Percentiles rank a stretch among this genome's conserved stretches.
Conservation (phyloP, 2,329 filamentous ascomycete genomes). For the Trichoderma arundinaceum region DNA sequence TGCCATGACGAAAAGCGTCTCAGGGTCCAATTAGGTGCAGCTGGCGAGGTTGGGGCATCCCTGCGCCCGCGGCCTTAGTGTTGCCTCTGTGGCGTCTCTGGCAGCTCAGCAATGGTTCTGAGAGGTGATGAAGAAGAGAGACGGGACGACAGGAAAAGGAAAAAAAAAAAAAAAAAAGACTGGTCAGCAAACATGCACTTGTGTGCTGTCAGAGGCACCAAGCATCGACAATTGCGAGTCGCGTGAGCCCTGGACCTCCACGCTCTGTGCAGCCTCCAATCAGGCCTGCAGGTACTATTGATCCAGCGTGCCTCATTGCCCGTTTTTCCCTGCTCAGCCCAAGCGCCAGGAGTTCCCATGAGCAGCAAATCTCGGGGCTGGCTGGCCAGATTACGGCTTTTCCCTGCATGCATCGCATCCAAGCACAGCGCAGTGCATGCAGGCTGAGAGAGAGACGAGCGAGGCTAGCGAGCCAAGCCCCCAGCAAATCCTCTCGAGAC, state of each 20-base stretch:
- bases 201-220: background rate
- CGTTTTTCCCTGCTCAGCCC: background rate
- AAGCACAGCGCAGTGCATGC: too few relatives aligned
- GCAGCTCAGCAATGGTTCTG: background rate
- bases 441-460: too few relatives aligned
- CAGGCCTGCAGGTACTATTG: background rate
- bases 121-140: background rate
- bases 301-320: background rate
- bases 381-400: background rate
- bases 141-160: background rate
- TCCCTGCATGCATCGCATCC: constrained; percentile 5
- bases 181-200: background rate
- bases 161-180: background rate
- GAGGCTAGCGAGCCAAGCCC: too few relatives aligned
- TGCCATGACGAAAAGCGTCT: constrained; percentile 21
- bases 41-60: constrained; percentile 1
- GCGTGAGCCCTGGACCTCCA: constrained; percentile 4
- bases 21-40: constrained; percentile 21
- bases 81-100: constrained; percentile 25
- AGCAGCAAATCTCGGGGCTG: background rate
- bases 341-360: background rate
- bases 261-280: background rate
- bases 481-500: too few relatives aligned
- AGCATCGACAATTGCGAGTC: background rate
- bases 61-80: constrained; percentile 15